These are phyloP conservation scores for Closterium sp. DNA, from an alignment of 139 green algal genomes.

Conservation along the genomic window DNA sequence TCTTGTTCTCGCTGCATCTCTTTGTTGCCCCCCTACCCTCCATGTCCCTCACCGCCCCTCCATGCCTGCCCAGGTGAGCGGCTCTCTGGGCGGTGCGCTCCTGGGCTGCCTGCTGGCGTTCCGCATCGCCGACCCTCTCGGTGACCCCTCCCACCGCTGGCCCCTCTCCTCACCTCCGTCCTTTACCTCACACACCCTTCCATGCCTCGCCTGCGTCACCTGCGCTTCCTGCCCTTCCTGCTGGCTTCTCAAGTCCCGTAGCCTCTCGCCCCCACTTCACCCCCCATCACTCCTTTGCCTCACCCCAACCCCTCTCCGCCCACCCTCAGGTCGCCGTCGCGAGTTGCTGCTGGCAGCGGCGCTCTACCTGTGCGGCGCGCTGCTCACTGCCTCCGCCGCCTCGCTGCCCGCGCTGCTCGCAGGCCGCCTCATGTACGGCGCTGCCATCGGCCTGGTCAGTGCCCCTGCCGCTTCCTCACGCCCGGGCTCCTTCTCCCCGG, in stretches of 20 bases:
- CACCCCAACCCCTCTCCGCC: not conserved
- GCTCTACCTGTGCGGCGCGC: constrained; percentile 66
- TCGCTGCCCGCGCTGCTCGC: constrained; percentile 62
- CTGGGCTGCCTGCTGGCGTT: constrained; percentile 68
- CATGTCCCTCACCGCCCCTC: not conserved
- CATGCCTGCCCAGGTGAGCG: constrained; percentile 58
- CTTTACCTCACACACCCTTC: not conserved
- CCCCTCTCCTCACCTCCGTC: not conserved
- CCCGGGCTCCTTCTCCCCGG: not conserved
- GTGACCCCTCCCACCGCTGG: not conserved
- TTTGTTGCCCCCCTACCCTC: not conserved
- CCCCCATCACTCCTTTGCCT: not conserved
- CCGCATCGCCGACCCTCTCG: constrained; percentile 68
- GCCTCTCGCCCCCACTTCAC: not conserved
- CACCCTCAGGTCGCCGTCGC: constrained; percentile 53
- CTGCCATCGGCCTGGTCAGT: constrained; percentile 56
- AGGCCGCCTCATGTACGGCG: constrained; percentile 71
- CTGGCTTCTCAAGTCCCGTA: not conserved
- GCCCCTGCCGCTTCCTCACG: too few species aligned
- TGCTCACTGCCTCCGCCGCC: constrained; percentile 42
- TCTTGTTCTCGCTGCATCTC: not conserved
- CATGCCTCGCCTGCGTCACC: not conserved
- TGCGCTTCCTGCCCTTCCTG: not conserved
- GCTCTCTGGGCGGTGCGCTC: constrained; percentile 77
- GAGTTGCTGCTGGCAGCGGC: constrained; percentile 75